Percentiles rank a stretch among this genome's conserved stretches.
These are phyloP conservation scores for Vitis riparia DNA, from an alignment of 164 flowering plant genomes.

Conservation along the genomic window DNA sequence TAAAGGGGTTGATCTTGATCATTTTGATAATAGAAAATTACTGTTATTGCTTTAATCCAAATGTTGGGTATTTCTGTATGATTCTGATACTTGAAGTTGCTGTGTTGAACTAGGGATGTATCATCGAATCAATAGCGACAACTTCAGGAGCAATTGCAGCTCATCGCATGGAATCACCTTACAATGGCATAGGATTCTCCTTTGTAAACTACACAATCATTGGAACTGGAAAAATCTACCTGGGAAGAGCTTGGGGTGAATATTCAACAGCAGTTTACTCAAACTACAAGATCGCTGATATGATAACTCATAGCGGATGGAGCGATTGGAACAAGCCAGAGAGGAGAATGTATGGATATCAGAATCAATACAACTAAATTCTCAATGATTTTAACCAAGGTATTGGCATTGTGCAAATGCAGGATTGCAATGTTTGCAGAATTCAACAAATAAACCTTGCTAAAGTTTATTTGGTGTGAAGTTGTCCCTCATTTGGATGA, in stretches of 20 bases:
- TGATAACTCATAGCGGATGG: slow-evolving; percentile 71
- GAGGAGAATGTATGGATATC: background rate
- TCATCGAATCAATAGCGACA: slow-evolving; percentile 52
- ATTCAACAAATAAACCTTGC: slow-evolving; percentile 31
- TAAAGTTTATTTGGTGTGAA: no score
- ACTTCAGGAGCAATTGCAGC: slow-evolving; percentile 79
- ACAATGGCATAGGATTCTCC: slow-evolving; percentile 76
- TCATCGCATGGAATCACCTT: slow-evolving; percentile 50
- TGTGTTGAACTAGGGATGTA: slow-evolving; percentile 46
- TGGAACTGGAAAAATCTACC: slow-evolving; percentile 53
- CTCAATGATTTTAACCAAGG: background rate
- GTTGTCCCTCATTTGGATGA: background rate
- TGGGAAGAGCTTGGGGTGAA: slow-evolving; percentile 94
- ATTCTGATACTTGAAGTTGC: slow-evolving; percentile 5
- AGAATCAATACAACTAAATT: no score
- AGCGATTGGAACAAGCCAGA: background rate
- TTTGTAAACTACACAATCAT: slow-evolving; percentile 59
- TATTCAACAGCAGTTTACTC: slow-evolving; percentile 68
- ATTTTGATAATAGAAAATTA: background rate
- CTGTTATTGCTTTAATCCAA: no score
- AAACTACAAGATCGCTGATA: slow-evolving; percentile 41
- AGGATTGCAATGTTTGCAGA: slow-evolving; percentile 79
- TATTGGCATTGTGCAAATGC: slow-evolving; percentile 5
- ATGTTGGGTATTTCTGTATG: background rate
- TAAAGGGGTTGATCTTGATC: slow-evolving; percentile 9